phyloP scores from a whole-genome alignment of 2,329 filamentous ascomycete species.

The Pochonia chlamydosporia region DNA sequence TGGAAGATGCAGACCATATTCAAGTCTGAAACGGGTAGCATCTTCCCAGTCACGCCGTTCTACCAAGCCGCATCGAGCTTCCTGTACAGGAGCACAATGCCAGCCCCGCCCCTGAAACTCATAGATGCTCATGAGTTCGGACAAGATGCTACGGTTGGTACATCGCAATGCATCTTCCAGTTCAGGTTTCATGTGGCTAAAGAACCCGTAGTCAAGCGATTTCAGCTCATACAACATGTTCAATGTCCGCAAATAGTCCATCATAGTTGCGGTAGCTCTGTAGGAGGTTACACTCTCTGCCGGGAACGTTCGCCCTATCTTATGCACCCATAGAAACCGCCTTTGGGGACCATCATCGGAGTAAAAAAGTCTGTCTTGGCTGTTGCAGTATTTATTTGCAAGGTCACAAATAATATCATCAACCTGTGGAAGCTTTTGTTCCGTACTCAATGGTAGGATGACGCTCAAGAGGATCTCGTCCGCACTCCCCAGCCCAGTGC shows the following conservation, averaged over 20 bases:
- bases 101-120: background rate
- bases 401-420: background rate
- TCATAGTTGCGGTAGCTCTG: background rate
- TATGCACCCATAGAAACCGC: background rate
- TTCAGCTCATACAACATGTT: background rate
- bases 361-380: too few species aligned
- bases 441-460: background rate
- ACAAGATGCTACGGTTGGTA: too few species aligned
- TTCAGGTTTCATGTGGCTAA: fast-evolving
- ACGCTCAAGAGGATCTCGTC: background rate
- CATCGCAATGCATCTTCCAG: too few species aligned
- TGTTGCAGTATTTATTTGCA: too few species aligned
- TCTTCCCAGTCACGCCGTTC: too few species aligned
- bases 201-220: background rate
- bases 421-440: background rate
- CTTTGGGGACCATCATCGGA: too few species aligned
- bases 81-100: too few species aligned
- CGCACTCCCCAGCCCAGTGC: background rate
- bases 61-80: too few species aligned
- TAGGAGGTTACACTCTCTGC: too few species aligned
- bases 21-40: too few species aligned
- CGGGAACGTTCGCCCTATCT: background rate
- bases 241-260: background rate
- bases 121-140: too few species aligned
- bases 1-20: too few species aligned